Percentiles rank a stretch among this genome's conserved stretches.
These are phyloP conservation scores for Cercospora berteroae DNA, from an alignment of 2,329 filamentous ascomycete genomes.

Conservation along the genomic window DNA sequence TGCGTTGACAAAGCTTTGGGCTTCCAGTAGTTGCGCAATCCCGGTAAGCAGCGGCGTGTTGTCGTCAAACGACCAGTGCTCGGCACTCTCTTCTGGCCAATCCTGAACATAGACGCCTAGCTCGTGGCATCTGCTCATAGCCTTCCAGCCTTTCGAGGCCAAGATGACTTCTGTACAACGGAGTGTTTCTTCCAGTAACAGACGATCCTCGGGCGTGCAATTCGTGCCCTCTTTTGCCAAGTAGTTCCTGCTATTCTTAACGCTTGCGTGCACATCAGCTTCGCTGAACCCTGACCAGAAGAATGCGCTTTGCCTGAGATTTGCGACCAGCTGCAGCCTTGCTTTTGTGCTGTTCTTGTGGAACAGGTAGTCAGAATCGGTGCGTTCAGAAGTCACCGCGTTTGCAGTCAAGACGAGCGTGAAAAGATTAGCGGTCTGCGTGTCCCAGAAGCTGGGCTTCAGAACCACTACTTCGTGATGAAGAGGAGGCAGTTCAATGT, in stretches of 20 bases:
- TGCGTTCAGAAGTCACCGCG: constrained; percentile 80
- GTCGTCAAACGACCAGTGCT: constrained; percentile 64
- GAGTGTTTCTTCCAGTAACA: constrained; percentile 64
- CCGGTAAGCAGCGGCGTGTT: constrained; percentile 54
- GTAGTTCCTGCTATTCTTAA: constrained; percentile 68
- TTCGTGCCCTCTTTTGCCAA: constrained; percentile 59
- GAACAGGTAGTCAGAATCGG: constrained; percentile 85
- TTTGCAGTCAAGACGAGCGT: constrained; percentile 82
- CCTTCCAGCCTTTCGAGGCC: constrained; percentile 61
- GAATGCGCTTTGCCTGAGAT: constrained; percentile 80
- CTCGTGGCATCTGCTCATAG: constrained; percentile 70
- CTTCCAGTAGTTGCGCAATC: constrained; percentile 55
- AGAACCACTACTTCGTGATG: constrained; percentile 69
- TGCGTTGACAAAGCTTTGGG: constrained; percentile 55
- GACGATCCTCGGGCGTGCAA: constrained; percentile 61
- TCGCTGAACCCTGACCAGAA: constrained; percentile 76
- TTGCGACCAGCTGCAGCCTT: constrained; percentile 68
- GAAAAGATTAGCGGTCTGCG: constrained; percentile 78
- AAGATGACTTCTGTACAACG: constrained; percentile 60
- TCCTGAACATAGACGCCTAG: constrained; percentile 69
- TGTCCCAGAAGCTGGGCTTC: constrained; percentile 81
- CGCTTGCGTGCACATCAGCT: constrained; percentile 60
- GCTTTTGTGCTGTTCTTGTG: constrained; percentile 69
- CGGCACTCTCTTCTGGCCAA: constrained; percentile 62
- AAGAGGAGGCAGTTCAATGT: constrained; percentile 68